Evolutionary conservation across 2,329 filamentous ascomycete genomes (phyloP), one percentile per base, ranked within the genome.

Genomic region (Aspergillus arachidicola): DNA sequence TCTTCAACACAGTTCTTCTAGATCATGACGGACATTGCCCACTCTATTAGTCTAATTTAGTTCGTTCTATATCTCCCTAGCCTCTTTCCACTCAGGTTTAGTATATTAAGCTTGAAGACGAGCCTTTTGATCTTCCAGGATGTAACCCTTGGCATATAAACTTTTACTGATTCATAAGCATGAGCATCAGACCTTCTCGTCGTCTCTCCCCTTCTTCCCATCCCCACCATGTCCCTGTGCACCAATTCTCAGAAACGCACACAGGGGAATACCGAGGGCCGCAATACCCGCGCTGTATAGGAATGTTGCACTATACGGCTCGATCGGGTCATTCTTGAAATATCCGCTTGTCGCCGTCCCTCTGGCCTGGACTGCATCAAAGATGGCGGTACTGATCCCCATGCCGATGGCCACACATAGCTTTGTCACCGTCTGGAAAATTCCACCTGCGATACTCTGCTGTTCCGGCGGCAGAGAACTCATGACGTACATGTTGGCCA

Each of bases 401-500:
- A 89, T 82, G 4, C 86, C 85, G 1, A 89, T 77, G 0, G 87
- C 87, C 57, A 82, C 82, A 56, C 84, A 85, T 4, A 91, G 78
- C 61, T 87, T 84, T 48, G 86, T 86, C 26, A 89, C 81, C 3
- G 89, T 90, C 73, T 91, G 89, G 70, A 91, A 87, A 46, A 92
- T 86, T 1, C 87, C 88, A 6, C 89, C 88, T 0, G 88, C 88
- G 16, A 91, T 83, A 0, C 86, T 87, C 68, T 91, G 87, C 66
- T 89, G 85, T n/a, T 84, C 80, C 1, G 79, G 74, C 0, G 87
- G 87, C 58, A 91, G 83, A 0, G 86, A 86, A 4, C 86, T 87
- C 81, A 90, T 86, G 59, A 91, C 88, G 66, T 91, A 91, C 84
- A 91, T 89, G 69, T 91, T 91, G 4, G 86, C 85, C 26, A 91